phyloP scores from a whole-genome alignment of 352 stramenopile genomes.

The Phytophthora pseudosyringae region DNA sequence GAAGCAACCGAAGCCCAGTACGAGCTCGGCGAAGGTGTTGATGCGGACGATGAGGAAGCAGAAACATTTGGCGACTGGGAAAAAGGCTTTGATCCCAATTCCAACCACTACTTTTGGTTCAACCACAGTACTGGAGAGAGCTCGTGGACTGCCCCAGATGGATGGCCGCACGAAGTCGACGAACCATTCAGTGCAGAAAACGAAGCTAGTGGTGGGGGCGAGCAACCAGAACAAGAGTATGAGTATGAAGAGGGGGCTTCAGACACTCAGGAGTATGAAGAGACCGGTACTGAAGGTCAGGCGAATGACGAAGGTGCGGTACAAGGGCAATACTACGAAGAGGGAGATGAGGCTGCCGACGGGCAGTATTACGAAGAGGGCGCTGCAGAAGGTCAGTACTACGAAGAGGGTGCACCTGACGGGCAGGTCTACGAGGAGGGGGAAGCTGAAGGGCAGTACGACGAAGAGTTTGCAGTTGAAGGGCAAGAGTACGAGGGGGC shows the following conservation, averaged over 20 bases:
- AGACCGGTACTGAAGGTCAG: slow-evolving; percentile 11
- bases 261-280: slow-evolving; percentile 22
- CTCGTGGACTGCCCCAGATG: slow-evolving; percentile 77
- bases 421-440: slow-evolving; percentile 11
- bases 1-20: slow-evolving; percentile 17
- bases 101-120: slow-evolving; percentile 91
- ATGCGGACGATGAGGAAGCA: slow-evolving; percentile 78
- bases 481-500: background rate
- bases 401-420: slow-evolving; percentile 9
- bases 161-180: slow-evolving; percentile 78
- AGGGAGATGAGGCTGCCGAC: slow-evolving; percentile 2
- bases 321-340: slow-evolving; percentile 28
- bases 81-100: slow-evolving; percentile 81
- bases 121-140: slow-evolving; percentile 84
- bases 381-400: slow-evolving; percentile 2
- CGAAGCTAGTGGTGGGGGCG: slow-evolving; percentile 13
- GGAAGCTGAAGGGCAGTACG: slow-evolving; percentile 6
- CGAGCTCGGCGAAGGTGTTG: slow-evolving; percentile 49
- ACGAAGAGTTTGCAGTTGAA: slow-evolving; percentile 14
- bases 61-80: slow-evolving; percentile 87
- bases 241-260: slow-evolving; percentile 5
- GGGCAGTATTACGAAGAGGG: slow-evolving; percentile 11
- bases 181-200: slow-evolving; percentile 63
- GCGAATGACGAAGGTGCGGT: slow-evolving; percentile 10
- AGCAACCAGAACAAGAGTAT: slow-evolving; percentile 22